Evolutionary conservation across 169 alveolate genomes (phyloP).

Genomic region (Babesia gibsoni): DNA sequence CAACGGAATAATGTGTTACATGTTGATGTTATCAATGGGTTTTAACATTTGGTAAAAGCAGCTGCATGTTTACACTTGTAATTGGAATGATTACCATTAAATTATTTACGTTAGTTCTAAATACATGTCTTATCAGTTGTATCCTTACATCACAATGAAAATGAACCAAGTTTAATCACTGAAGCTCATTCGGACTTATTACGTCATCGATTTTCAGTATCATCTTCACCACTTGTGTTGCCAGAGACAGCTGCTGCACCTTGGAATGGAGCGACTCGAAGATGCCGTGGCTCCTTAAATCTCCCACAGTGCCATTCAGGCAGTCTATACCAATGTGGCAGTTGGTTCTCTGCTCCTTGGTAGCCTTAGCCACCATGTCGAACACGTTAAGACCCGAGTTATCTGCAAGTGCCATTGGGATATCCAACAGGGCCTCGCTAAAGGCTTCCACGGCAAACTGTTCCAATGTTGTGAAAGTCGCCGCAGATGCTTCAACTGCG

Average conservation of each 20-base stretch:
- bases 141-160: no score
- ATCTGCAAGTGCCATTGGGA: constrained; percentile 96
- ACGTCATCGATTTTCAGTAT: constrained; percentile 98
- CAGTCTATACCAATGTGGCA: constrained; percentile 93
- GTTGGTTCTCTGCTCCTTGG: constrained; percentile 80
- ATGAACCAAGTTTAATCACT: neutral
- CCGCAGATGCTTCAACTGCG: constrained; percentile 90
- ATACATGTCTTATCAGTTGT: no score
- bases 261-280: constrained; percentile 93
- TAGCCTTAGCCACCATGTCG: constrained; percentile 88
- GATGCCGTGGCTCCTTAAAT: constrained; percentile 80
- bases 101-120: no score
- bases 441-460: constrained; percentile 98
- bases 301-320: constrained; percentile 65
- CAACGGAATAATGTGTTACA: no score
- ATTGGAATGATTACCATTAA: no score
- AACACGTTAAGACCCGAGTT: constrained; percentile 94
- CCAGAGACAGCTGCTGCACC: constrained; percentile 92
- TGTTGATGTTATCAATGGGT: no score
- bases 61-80: no score
- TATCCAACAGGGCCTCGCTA: constrained; percentile 95
- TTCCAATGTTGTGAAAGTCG: constrained; percentile 87
- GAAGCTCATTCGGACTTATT: constrained; percentile 82
- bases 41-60: no score
- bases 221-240: constrained; percentile 99